Base-by-base conservation (phyloP, 768 basidiomycete species). In the Suillus paluster region DNA sequence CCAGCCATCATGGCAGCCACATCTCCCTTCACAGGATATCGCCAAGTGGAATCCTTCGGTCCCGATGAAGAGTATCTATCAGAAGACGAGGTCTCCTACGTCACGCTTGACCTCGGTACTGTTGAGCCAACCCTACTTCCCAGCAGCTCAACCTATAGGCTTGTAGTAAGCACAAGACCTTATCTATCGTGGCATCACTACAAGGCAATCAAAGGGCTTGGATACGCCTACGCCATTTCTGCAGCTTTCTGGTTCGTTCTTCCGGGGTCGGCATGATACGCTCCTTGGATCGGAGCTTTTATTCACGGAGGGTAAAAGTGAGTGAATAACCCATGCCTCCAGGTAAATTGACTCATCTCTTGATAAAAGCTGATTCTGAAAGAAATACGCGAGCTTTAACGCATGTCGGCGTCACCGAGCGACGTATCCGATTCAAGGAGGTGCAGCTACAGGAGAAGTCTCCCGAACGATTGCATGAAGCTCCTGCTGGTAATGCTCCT, bases 141-240 rank as follows among this genome's bases (percentile, higher is more conserved):
- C 2, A 92, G 84, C 67, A 86, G 86, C 0, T 83, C 86, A 0
- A 78, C 85, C 1, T 93, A 89, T 70, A 84, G 88, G 49, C 77
- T 93, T n/a, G 89, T 92, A 58, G 92, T 92, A 71, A 74, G 91
- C 58, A 25, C 53, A 42, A 25, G 2, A 17, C 11, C 30, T 53
- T 45, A 36, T 58, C 23, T 30, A 48, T 44, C 12, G 2, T 59
- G 38, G 21, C 27, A 38, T 12, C 19, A 23, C 55, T 30, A 59
- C 38, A 38, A 46, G 50, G 21, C 23, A 39, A 39, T 39, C 33
- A 17, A 65, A 91, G 92, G 92, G 91, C 1, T 72, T 94, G 25
- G 91, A 94, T 69, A 90, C 90, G 0, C 84, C 90, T 0, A 88
- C 85, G 0, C 92, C 92, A 0, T 92, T 86, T 65, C 73, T 94